Base-by-base conservation (phyloP, 306 rosid species). In the Cucurbita ficifolia region DNA sequence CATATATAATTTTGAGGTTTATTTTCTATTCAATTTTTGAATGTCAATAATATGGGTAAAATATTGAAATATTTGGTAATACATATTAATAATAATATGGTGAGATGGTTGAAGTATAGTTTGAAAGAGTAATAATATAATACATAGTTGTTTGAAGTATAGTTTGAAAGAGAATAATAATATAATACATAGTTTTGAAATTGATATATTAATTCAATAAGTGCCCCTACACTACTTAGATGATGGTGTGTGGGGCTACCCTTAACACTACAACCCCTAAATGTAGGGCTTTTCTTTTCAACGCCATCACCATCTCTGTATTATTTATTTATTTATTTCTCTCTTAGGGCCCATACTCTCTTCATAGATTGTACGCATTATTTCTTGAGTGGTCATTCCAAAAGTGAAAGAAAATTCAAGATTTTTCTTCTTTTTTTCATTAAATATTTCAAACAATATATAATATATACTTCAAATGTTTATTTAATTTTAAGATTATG, bases 241-340 rank as follows among this genome's bases (percentile, higher is more conserved):
- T 8, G 59, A 49, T 70, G 74, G 59, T 70, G 59, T 70, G 74
- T 70, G 74, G 74, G 74, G 74, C 59, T 49, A 33, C 45, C 46
- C 74, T 48, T 70, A 33, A 12, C 46, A 70, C 74, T 70, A 70
- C 74, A 70, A 70, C 74, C 74, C 74, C 38, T 42, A 67, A 13
- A 2, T 70, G 73, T 69, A 70, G 74, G 74, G 50, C 74, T 70
- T 70, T 70, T 50, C 74, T 70, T 70, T 70, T 70, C 59, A 70
- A 70, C 9, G 50, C 74, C 59, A 46, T 68, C 40, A 7, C 73
- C 21, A 22, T 45, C 55, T 9, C 49, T 39, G 0, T 29, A 29
- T 60, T 52, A 18, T 9, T 29, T 61, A 5, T 45, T 17, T 60
- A n/a, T 54, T 9, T 58, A 35, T 22, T 53, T 12, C 14, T 68